Evolutionary conservation across 2,329 filamentous ascomycete species (phyloP), one percentile per base, ranked within the genome.

Genomic region (Colletotrichum cereale): DNA sequence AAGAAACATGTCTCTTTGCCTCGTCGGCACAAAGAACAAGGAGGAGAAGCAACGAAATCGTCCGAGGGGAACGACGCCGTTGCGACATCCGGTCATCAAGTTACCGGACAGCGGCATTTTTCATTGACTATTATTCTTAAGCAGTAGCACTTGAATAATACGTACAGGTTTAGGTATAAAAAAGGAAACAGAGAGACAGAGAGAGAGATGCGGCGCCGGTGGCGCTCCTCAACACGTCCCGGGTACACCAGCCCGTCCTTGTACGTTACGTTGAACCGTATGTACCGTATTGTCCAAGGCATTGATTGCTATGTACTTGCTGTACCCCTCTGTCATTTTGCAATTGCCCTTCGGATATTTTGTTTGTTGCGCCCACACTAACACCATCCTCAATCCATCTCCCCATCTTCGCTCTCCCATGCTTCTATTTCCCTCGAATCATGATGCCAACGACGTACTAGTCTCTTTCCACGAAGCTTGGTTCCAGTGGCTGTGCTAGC

Each of bases 401-500:
- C 21, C n/a, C 50, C 44, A 11, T 62, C 60, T 10, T 61, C 11
- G 14, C 36, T 10, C 50, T 44, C 42, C n/a, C n/a, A n/a, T n/a
- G n/a, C n/a, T n/a, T n/a, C n/a, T n/a, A n/a, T n/a, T n/a, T n/a
- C n/a, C n/a, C n/a, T 62, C 56, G 38, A 36, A 48, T 55, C 24
- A 67, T 52, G 18, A 62, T 64, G n/a, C 57, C 50, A 52, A 36
- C 36, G 6, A 47, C 42, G 18, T 52, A 7, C 29, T 67, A 38
- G 63, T 31, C 16, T 34, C 10, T 48, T 38, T 8, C 40, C 24
- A 21, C 24, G 18, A 8, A 29, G 34, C n/a, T 61, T 36, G 26
- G n/a, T 53, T 63, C 40, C 16, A 8, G 68, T 71, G 65, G 68
- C 68, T 60, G 44, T 68, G 68, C 65, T 53, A 42, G 11, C 11